Percentiles rank a stretch among this genome's conserved stretches.
Conservation (phyloP, 345 rosid species). For the Salix koriyanagi region DNA sequence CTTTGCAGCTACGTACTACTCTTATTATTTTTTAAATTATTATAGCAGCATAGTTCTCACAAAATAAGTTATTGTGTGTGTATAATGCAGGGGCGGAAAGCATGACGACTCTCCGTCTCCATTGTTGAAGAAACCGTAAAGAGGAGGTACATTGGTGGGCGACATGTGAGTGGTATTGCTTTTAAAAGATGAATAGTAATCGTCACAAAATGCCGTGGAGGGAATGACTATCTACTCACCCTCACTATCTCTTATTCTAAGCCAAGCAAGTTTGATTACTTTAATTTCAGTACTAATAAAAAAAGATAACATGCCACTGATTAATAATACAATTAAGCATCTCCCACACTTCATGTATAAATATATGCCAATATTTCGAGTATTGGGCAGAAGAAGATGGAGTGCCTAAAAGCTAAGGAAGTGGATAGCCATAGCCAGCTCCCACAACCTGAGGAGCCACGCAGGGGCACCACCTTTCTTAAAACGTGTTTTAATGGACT, state of each 20-base stretch:
- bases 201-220: neutral
- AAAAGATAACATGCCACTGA: neutral
- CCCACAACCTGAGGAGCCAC: slow-evolving; percentile 16
- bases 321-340: neutral
- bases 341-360: neutral
- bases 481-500: slow-evolving; percentile 69
- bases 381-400: slow-evolving; percentile 12
- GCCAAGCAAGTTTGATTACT: neutral
- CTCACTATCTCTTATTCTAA: slow-evolving; percentile 28
- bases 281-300: neutral
- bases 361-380: neutral
- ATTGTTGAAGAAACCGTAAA: neutral
- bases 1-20: neutral
- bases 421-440: slow-evolving; percentile 40
- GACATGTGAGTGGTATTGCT: slow-evolving; percentile 10
- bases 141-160: neutral
- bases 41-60: neutral
- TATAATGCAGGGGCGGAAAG: neutral
- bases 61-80: neutral
- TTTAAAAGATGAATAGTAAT: neutral
- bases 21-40: neutral
- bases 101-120: neutral
- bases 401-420: slow-evolving; percentile 12
- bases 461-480: slow-evolving; percentile 49
- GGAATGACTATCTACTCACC: slow-evolving; percentile 43